Base-by-base conservation (phyloP, 176 grass and related monocot species). In the Juncus inflexus region DNA sequence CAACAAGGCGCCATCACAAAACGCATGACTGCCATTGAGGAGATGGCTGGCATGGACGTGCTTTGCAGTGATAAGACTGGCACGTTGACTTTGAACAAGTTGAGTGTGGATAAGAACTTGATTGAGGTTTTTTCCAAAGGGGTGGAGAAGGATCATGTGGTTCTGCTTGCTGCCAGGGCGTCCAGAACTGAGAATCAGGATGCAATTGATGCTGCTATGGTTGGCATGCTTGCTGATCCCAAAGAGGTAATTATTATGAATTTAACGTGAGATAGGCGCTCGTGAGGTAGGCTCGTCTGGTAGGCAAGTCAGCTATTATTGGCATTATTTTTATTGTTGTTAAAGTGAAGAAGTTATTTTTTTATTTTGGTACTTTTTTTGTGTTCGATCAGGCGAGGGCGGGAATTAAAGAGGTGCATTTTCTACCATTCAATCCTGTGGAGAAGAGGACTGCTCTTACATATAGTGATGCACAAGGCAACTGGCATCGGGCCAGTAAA, bases 21-120 rank as follows among this genome's bases (percentile, higher is more conserved):
- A 72, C 78, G 94, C 35, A 99, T 99, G 94, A 99, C 94, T 7
- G 89, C 85, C 39, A 92, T 99, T 41, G 94, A 99, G 73, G 94
- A 99, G 72, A 99, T 99, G 94, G 89, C 94, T 0, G 80, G 69
- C 42, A 92, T 99, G 94, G 70, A 78, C 61, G 94, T 90, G 39
- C 85, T 99, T 9, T 99, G 94, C 77, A 99, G 94, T 67, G 94
- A 99, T 70, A 99, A 99, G 76, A 99, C 94, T 1, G 94, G 94
- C 12, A 99, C 94, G 13, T 85, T 99, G 39, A 99, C 94, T 2
- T 72, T 92, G 35, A 99, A 99, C 67, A 90, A 83, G 64, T 88
- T 99, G 52, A 84, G 78, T 37, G 80, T 99, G 43, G 94, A 99
- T 69, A 67, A n/a, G 2, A 60, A 35, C 49, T 81, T 99, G 14